Base-by-base conservation (phyloP, 179 eudicot species). In the Beta lomatogona region DNA sequence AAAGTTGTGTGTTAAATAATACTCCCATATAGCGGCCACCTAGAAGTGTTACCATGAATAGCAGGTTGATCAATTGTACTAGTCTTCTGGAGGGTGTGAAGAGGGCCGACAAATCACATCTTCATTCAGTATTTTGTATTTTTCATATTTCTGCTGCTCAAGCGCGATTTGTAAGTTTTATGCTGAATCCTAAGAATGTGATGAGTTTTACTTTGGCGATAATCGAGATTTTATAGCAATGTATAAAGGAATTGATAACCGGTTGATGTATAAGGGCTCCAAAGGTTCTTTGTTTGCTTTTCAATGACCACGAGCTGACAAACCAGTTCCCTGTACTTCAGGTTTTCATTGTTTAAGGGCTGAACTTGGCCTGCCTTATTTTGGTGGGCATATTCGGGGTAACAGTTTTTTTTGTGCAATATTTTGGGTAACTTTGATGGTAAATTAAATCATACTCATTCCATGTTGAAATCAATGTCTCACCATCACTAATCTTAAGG, bases 41-140 rank as follows among this genome's bases (percentile, higher is more conserved):
- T 57, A 69, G 86, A 83, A 81, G 77, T 75, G 53, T 63, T 83
- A 57, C 76, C 84, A 44, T 83, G 81, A 77, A 61, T 81, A 76
- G 81, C 81, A 71, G 81, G 71, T 66, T 21, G 60, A 70, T 85
- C 72, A 74, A 75, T 67, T 66, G 80, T 54, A 44, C 41, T 54
- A 48, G 73, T 74, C 82, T 76, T 53, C 77, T 77, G 31, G 71
- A 45, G 45, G 83, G 79, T 46, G 81, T 66, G 82, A 74, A 58
- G 77, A 74, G 60, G 66, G 72, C 73, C 80, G 61, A 76, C 80
- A 44, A n/a, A 78, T 79, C 82, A 73, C 77, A 63, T 82, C 50
- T 69, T 66, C 55, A 68, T 79, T 69, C 74, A 77, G 80, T 73
- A 31, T 68, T 68, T 79, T 68, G 79, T 75, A 67, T 48, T 75